Base-by-base conservation (phyloP, 371 early-diverging fungal genomes). In the Basidiobolus meristosporus region DNA sequence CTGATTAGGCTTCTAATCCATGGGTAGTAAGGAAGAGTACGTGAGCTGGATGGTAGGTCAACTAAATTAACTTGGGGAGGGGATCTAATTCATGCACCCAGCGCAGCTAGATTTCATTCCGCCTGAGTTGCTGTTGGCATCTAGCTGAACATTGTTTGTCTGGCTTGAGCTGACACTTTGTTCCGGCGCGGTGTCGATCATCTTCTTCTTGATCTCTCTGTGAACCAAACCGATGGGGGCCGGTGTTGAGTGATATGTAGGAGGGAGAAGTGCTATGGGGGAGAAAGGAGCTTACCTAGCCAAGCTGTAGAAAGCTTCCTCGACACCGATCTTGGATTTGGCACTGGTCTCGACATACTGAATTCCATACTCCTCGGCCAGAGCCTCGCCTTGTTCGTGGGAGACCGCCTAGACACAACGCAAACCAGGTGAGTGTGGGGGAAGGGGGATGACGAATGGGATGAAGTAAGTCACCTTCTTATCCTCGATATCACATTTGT, bases 281-380 rank as follows among this genome's bases (percentile, higher is more conserved):
- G 5, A 5, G 26, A 26, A 9, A 3, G 3, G 9, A 26, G 9
- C 40, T 45, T 68, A 84, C 85, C 82, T 79, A 19, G 98, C 96
- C 55, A 98, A 75, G 43, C 86, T 85, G 53, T 89, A 77, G 69
- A 98, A 98, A 37, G 96, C 95, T 54, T 89, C 90, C 56, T 98
- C 98, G 28, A 98, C 98, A 47, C 90, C 87, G 51, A 82, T 88
- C 44, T 90, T 89, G 50, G 89, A 81, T 64, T 97, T 97, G 44
- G 98, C 96, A 50, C 82, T 81, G 36, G 98, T 95, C 61, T 95
- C 95, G 59, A 91, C 64, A 55, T 91, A 92, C 47, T 80, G 73
- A 56, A 98, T 83, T 34, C 71, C 68, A 28, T 89, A 73, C 51
- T 84, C 74, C 46, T 81, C 77, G 29, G 93, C 90, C 39, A 92